Base-by-base conservation (phyloP, 495 filamentous ascomycete genomes). In the Hypoxylon perforatum region DNA sequence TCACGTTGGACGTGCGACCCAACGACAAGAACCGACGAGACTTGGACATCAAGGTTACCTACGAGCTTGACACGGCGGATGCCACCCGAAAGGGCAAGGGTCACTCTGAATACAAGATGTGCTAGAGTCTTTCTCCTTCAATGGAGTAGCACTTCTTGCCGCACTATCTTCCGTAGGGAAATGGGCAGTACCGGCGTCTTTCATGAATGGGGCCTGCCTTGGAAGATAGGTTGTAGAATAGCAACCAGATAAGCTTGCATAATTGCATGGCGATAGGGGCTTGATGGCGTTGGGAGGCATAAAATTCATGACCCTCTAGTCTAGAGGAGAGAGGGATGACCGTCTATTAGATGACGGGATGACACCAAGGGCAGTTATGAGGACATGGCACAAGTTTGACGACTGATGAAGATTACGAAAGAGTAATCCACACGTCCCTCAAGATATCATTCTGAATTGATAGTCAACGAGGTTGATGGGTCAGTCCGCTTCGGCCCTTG, bases 1-100 rank as follows among this genome's bases (percentile, higher is more conserved):
- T 92, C 49, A 79, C 80, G 10, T 78, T 98, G 41, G 85, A 87
- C 67, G 94, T 92, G 81, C 91, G 88, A 74, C 95, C 96, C 21
- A 99, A 97, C 72, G 87, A 90, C 56, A 92, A 92, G 86, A 99
- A 98, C 81, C 90, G 89, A 77, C 89, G 95, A 56, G 95, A 99
- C 73, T 84, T 99, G 28, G 95, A 99, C 76, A 96, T 99, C 75
- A 88, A 83, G 76, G 85, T 99, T 71, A 81, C 88, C 21, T 99
- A 97, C 81, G 82, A 85, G 65, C 84, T 97, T 30, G 87, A 92
- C 60, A 91, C 92, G 11, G 75, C 85, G 11, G 93, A 97, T 75
- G 79, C 79, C 14, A 88, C 79, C 25, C 84, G 94, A 61, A 73
- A 76, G 53, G 90, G 89, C 4, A 78, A 87, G 67, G 94, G 94